These are phyloP conservation scores for Trichoderma gamsii DNA, from an alignment of 495 filamentous ascomycete genomes.

Conservation along the genomic window DNA sequence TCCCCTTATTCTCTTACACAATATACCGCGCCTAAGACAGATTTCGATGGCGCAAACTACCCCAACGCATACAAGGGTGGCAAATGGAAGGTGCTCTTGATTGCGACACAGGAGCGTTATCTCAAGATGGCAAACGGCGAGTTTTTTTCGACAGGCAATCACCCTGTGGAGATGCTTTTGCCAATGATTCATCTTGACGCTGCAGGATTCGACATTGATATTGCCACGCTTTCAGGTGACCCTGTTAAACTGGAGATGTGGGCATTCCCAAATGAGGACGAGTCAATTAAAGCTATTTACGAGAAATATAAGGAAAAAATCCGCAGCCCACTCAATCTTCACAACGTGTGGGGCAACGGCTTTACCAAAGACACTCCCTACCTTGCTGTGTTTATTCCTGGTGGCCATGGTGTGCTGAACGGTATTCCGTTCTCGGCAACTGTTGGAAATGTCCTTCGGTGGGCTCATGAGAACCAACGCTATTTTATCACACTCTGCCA, in stretches of 20 bases:
- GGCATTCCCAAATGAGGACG: neutral
- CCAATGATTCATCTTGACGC: neutral
- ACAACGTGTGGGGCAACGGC: neutral
- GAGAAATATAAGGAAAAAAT: neutral
- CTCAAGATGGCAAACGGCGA: neutral
- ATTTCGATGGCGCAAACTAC: neutral
- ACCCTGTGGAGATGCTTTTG: constrained; percentile 1
- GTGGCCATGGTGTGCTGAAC: neutral
- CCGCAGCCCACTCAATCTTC: neutral
- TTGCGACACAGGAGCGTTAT: neutral
- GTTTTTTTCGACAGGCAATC: neutral
- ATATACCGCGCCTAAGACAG: neutral
- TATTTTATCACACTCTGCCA: neutral
- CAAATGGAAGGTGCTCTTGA: neutral
- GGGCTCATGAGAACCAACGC: neutral
- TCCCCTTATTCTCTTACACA: neutral
- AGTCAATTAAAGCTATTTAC: neutral
- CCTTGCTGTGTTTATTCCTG: neutral
- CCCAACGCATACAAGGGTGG: neutral
- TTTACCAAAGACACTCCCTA: neutral
- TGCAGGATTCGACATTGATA: neutral
- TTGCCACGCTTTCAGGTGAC: neutral
- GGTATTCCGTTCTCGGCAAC: neutral
- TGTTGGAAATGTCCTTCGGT: neutral
- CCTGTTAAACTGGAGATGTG: neutral